Conservation (phyloP, 805 yeast genomes). For the Metschnikowia peoriensis region DNA sequence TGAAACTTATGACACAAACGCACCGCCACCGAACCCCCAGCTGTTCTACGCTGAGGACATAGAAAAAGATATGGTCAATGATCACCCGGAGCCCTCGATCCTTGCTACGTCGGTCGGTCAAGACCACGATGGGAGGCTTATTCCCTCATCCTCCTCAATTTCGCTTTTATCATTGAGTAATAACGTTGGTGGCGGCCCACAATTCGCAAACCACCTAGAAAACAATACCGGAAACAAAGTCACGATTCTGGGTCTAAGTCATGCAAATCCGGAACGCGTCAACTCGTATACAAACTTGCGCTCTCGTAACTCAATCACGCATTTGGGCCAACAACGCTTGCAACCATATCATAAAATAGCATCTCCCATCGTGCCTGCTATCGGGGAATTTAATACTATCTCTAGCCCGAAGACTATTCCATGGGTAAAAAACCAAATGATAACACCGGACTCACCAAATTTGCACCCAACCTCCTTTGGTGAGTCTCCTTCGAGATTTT, state of each 20-base stretch:
- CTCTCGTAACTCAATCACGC: conserved; percentile 20
- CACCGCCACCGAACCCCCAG: conserved; percentile 1
- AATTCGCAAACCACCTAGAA: background rate
- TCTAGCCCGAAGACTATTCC: conserved; percentile 32
- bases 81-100: conserved; percentile 45
- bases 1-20: conserved; percentile 11
- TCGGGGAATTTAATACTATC: conserved; percentile 13
- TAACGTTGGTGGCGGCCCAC: conserved; percentile 9
- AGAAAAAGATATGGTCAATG: conserved; percentile 25
- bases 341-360: conserved; percentile 37
- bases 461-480: conserved; percentile 51
- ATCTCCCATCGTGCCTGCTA: conserved; percentile 17
- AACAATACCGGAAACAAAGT: conserved; percentile 1
- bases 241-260: conserved; percentile 1
- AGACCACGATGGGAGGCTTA: conserved; percentile 37
- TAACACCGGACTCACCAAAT: conserved; percentile 51
- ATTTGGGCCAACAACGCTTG: conserved; percentile 31
- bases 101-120: conserved; percentile 44
- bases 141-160: conserved; percentile 44
- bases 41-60: conserved; percentile 4
- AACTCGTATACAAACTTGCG: conserved; percentile 17
- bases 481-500: conserved; percentile 55
- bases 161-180: conserved; percentile 37
- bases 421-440: conserved; percentile 15
- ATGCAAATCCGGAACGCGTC: conserved; percentile 15